A percentile compares a stretch with the other conserved stretches of the same genome.
These are phyloP conservation scores for Dorcoceras hygrometricum DNA, from an alignment of 257 asterid genomes.

Conservation along the genomic window DNA sequence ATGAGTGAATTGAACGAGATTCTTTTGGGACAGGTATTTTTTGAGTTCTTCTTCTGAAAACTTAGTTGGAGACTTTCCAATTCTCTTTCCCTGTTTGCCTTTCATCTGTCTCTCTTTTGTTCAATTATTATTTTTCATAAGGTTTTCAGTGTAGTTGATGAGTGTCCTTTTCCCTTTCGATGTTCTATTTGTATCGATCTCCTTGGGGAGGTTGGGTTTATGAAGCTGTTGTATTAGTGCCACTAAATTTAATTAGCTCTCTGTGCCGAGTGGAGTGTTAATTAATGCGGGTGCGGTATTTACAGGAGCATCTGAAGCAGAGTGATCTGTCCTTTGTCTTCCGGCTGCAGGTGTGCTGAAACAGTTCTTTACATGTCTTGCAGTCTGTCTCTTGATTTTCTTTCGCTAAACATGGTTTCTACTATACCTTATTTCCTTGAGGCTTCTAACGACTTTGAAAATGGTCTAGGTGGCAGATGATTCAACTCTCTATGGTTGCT, in stretches of 20 bases:
- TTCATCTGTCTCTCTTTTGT: background rate
- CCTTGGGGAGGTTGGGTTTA: background rate
- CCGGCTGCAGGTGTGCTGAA: conserved; percentile 81
- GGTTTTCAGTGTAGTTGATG: background rate
- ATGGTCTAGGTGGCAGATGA: conserved; percentile 83
- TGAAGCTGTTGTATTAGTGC: background rate
- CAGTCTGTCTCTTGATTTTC: conserved; percentile 15
- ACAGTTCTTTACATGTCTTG: conserved; percentile 17
- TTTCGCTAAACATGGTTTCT: conserved; percentile 12
- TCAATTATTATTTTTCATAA: background rate
- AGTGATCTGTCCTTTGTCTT: conserved; percentile 95
- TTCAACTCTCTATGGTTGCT: conserved; percentile 96
- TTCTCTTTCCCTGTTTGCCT: background rate
- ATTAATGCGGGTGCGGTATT: conserved; percentile 31
- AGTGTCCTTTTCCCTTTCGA: background rate
- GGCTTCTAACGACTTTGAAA: conserved; percentile 10
- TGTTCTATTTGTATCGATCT: conserved; percentile 2
- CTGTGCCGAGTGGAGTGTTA: conserved; percentile 12
- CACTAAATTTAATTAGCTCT: conserved; percentile 6
- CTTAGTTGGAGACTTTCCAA: background rate
- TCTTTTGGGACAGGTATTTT: conserved; percentile 87
- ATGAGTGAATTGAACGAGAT: conserved; percentile 98
- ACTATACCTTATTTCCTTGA: background rate
- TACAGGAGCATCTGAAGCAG: conserved; percentile 96
- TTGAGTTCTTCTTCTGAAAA: conserved; percentile 17